These are phyloP conservation scores for Pichia thaimueangensis DNA, from an alignment of 805 yeast species.

Conservation along the genomic window DNA sequence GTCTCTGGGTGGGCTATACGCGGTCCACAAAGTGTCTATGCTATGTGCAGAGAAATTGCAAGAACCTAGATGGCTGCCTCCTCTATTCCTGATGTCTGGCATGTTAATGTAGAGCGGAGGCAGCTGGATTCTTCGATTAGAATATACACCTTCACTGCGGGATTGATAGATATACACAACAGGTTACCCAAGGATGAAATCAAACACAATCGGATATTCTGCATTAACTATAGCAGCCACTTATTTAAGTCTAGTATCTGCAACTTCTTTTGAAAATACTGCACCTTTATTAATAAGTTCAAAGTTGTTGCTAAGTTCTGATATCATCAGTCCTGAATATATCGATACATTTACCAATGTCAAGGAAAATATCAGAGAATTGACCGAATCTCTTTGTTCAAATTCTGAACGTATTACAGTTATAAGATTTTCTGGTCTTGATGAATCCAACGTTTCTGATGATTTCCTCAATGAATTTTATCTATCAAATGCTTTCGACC, in stretches of 20 bases:
- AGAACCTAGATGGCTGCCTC: too few species aligned
- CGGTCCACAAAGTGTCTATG: too few species aligned
- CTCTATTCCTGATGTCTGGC: too few species aligned
- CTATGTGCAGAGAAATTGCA: too few species aligned
- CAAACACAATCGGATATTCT: not conserved
- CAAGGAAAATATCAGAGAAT: constrained; percentile 1
- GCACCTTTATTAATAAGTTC: constrained; percentile 27
- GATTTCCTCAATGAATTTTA: constrained; percentile 11
- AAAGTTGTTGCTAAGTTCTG: constrained; percentile 1
- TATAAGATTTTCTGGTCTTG: constrained; percentile 19
- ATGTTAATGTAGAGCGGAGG: too few species aligned
- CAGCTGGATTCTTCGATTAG: too few species aligned
- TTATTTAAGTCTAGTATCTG: constrained; percentile 6
- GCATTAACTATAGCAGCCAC: constrained; percentile 6
- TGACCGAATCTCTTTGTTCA: constrained; percentile 19
- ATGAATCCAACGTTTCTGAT: constrained; percentile 13
- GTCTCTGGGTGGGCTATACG: too few species aligned
- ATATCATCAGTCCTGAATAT: constrained; percentile 14
- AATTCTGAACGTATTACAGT: constrained; percentile 11
- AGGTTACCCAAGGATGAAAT: too few species aligned
- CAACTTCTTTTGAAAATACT: constrained; percentile 26
- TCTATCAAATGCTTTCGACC: constrained; percentile 14
- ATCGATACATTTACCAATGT: constrained; percentile 14
- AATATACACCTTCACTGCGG: too few species aligned
- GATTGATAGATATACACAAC: too few species aligned